phyloP scores from a whole-genome alignment of 805 yeast species.

The Yarrowia yakushimensis region DNA sequence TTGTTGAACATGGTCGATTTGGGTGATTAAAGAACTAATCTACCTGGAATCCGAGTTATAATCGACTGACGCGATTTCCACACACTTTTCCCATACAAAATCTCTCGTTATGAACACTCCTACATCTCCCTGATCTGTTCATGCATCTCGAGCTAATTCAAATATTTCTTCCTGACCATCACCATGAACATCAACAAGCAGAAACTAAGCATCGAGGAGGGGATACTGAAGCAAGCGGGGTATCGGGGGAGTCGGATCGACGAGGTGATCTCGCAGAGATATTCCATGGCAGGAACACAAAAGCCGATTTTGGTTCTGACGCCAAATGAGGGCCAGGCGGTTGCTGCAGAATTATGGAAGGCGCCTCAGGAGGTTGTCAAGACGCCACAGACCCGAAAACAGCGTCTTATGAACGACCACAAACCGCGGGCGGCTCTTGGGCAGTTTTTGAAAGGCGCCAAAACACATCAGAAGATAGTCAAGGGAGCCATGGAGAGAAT shows the following conservation, averaged over 20 bases:
- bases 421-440: constrained; percentile 12
- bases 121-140: background rate
- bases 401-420: background rate
- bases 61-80: too few relatives aligned
- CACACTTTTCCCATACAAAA: background rate
- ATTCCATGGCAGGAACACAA: constrained; percentile 39
- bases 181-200: constrained; percentile 21
- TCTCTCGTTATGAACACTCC: background rate
- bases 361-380: background rate
- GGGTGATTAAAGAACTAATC: too few relatives aligned
- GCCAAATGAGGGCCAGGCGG: constrained; percentile 3
- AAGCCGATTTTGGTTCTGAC: constrained; percentile 38
- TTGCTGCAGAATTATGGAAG: constrained; percentile 19
- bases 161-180: constrained; percentile 13
- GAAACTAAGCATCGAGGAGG: constrained; percentile 14
- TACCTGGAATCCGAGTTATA: too few relatives aligned
- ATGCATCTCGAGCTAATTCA: background rate
- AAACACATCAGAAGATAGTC: background rate
- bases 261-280: constrained; percentile 40
- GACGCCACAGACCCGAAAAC: background rate
- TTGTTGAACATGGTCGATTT: too few relatives aligned
- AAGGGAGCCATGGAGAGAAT: background rate
- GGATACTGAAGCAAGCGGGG: background rate
- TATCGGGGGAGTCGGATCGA: constrained; percentile 32
- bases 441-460: background rate